Evolutionary conservation across 1,284 basidiomycete genomes (phyloP).

Genomic region (Quambalaria eucalypti): DNA sequence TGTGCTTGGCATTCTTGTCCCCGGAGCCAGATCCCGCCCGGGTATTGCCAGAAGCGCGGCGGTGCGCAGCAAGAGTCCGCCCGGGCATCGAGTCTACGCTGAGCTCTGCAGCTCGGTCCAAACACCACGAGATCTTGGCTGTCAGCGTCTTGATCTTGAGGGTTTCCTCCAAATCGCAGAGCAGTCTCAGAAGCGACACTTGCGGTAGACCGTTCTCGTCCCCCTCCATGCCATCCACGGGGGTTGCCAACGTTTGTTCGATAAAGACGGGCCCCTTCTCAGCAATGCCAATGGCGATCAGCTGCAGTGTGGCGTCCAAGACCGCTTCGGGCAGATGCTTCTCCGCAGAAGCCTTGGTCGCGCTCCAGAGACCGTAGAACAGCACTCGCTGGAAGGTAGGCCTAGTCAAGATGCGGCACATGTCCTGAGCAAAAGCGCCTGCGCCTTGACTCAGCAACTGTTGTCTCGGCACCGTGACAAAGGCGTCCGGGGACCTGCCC

Average conservation of each 20-base stretch:
- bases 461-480: conserved; percentile 5
- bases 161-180: conserved; percentile 20
- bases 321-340: conserved; percentile 80
- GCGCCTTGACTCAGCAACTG: neutral
- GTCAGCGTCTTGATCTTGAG: conserved; percentile 30
- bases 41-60: conserved; percentile 1
- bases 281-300: conserved; percentile 31
- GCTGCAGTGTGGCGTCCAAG: conserved; percentile 74
- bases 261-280: conserved; percentile 23
- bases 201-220: no score
- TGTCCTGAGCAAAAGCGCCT: conserved; percentile 1
- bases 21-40: neutral
- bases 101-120: conserved; percentile 16
- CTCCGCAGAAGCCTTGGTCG: conserved; percentile 59
- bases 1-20: neutral
- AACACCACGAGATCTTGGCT: conserved; percentile 27
- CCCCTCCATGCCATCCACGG: neutral
- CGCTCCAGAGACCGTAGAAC: conserved; percentile 14
- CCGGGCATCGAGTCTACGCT: neutral
- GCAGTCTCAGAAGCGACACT: conserved; percentile 11
- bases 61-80: conserved; percentile 11
- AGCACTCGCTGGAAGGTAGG: conserved; percentile 23
- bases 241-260: conserved; percentile 1
- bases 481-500: conserved; percentile 45
- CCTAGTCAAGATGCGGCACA: conserved; percentile 14